Base-by-base conservation (phyloP, 345 rosid genomes). In the Murraya paniculata region DNA sequence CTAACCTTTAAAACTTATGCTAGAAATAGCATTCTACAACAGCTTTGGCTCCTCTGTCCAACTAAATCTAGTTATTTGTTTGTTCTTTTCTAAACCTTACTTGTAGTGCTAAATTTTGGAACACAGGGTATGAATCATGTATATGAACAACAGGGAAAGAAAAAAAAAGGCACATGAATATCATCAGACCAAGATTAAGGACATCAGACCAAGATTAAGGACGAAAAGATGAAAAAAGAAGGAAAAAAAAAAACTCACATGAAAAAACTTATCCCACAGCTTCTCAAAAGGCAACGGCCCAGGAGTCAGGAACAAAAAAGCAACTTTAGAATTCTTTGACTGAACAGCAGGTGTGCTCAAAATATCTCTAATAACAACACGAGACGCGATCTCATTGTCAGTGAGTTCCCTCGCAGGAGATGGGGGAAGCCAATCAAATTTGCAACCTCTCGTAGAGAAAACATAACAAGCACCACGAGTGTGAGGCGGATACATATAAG, bases 401-500 rank as follows among this genome's bases (percentile, higher is more conserved):
- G 96, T 90, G 22, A 45, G 86, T 77, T 90, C 96, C 83, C 98
- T 90, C 16, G 85, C 78, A 72, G 98, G 92, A 80, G 78, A 79
- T 3, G 99, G 98, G 14, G 99, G 98, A 82, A 94, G 98, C 99
- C 99, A 97, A 74, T 88, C 86, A 53, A 97, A 84, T 83, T 91
- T 89, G 78, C 99, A 97, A 62, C 98, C 98, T 85, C 91, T 86
- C 1, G 95, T 86, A 21, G 98, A 91, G 77, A 97, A 86, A 78
- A 92, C 78, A 45, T 92, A 97, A 77, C 99, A 94, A 61, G 98
- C 92, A 50, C 84, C 72, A 79, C 79, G 90, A 58, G 92, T 87
- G 22, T 87, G 88, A 1, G 93, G 99, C 64, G 99, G 99, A 65
- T 97, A 93, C 74, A 97, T 78, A 57, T 91, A 97, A 59, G 90